Evolutionary conservation across 371 early-diverging fungal species (phyloP).

Genomic region (Lichtheimia hyalospora): DNA sequence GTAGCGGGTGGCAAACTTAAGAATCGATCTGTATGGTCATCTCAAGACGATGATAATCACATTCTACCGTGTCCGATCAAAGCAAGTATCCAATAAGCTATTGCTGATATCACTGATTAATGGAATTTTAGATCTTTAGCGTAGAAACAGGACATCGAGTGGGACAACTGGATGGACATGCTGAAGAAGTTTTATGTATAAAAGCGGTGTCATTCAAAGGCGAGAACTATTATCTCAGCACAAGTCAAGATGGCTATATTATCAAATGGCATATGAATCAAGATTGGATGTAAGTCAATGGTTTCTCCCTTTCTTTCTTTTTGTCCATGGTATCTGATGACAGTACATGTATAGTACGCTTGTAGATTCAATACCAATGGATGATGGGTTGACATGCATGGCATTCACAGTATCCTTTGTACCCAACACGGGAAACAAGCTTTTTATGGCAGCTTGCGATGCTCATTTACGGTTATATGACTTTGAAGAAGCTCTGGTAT

Average conservation of each 20-base stretch:
- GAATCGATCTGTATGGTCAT: constrained; percentile 83
- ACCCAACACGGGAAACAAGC: constrained; percentile 89
- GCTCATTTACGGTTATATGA: constrained; percentile 85
- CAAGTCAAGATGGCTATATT: constrained; percentile 93
- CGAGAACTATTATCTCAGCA: constrained; percentile 76
- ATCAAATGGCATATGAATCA: constrained; percentile 81
- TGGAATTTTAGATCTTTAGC: constrained; percentile 65
- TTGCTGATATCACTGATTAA: neutral
- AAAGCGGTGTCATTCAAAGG: constrained; percentile 74
- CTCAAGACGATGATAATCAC: constrained; percentile 87
- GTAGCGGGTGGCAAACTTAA: constrained; percentile 61
- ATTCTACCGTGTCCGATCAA: constrained; percentile 89
- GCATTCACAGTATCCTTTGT: constrained; percentile 91
- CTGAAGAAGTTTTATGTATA: constrained; percentile 84
- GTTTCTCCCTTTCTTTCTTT: neutral
- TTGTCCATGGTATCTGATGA: neutral
- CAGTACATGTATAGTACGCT: constrained; percentile 37
- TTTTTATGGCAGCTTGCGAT: constrained; percentile 88
- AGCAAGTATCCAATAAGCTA: constrained; percentile 17
- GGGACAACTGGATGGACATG: constrained; percentile 72
- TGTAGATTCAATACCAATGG: constrained; percentile 58
- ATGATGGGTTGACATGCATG: constrained; percentile 91
- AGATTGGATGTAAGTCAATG: constrained; percentile 63
- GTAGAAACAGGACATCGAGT: constrained; percentile 70
- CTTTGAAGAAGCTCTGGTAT: constrained; percentile 74